These are phyloP conservation scores for Conticribra guillardii DNA, from an alignment of 108 stramenopile genomes.

Conservation along the genomic window DNA sequence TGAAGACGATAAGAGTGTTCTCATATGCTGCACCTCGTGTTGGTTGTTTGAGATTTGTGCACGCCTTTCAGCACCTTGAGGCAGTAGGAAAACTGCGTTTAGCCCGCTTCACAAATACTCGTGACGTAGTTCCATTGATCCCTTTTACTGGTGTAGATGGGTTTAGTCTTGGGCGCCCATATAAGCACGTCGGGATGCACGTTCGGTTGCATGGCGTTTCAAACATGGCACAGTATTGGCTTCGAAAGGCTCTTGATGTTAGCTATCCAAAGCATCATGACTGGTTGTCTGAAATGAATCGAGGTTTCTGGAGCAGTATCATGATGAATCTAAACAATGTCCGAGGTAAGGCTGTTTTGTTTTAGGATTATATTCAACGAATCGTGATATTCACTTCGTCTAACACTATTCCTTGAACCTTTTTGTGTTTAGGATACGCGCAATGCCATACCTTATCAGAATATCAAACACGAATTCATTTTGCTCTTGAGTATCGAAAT, in stretches of 20 bases:
- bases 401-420: not conserved
- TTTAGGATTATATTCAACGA: not conserved
- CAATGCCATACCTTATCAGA: conserved; percentile 15
- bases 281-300: not conserved
- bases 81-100: too few species aligned
- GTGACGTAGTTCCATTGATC: conserved; percentile 19
- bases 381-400: too few species aligned
- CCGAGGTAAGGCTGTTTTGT: conserved; percentile 1
- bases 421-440: not conserved
- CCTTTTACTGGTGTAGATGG: conserved; percentile 13
- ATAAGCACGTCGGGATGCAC: conserved; percentile 28
- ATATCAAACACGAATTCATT: conserved; percentile 17
- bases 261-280: conserved; percentile 19
- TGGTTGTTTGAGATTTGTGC: too few species aligned
- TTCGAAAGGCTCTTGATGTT: conserved; percentile 22
- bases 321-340: conserved; percentile 15
- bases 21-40: too few species aligned
- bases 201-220: conserved; percentile 16
- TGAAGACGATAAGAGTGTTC: too few species aligned
- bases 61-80: too few species aligned
- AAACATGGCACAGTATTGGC: conserved; percentile 20
- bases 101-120: conserved; percentile 21
- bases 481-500: conserved; percentile 14
- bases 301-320: conserved; percentile 13
- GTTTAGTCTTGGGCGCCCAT: conserved; percentile 11